These are phyloP conservation scores for Alternaria solani DNA, from an alignment of 2,329 filamentous ascomycete genomes.

Conservation along the genomic window DNA sequence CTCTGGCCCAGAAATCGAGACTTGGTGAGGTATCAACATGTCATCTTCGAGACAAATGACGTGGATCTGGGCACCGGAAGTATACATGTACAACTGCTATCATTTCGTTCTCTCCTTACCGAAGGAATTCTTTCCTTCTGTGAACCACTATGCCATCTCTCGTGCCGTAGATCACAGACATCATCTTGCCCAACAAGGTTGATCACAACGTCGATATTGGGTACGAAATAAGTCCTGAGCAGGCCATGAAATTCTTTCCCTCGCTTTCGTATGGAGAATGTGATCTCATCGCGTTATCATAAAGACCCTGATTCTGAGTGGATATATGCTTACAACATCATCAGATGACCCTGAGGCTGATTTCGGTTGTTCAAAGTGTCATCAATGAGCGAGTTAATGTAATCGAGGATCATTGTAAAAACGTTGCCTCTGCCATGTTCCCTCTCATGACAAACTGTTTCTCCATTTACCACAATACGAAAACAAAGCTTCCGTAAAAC, in stretches of 20 bases:
- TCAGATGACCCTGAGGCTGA: neutral
- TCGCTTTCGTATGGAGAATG: neutral
- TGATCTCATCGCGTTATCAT: neutral
- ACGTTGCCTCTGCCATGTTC: neutral
- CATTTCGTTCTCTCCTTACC: no score
- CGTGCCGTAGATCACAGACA: no score
- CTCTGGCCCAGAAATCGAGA: no score
- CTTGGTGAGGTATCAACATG: no score
- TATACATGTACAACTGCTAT: no score
- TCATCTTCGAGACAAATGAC: no score
- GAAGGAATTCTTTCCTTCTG: no score
- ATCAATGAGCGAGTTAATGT: neutral
- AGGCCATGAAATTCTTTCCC: neutral
- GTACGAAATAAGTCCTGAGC: neutral
- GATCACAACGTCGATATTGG: neutral
- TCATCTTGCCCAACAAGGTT: no score
- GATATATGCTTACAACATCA: neutral
- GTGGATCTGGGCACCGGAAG: no score
- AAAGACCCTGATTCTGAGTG: neutral
- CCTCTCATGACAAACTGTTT: neutral
- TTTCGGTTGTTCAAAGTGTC: neutral
- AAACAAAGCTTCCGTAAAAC: neutral
- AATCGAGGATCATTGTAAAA: neutral
- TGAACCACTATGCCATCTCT: no score
- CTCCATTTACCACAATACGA: neutral